Evolutionary conservation across 2,329 filamentous ascomycete genomes (phyloP).

Genomic region (Talaromyces piceae): DNA sequence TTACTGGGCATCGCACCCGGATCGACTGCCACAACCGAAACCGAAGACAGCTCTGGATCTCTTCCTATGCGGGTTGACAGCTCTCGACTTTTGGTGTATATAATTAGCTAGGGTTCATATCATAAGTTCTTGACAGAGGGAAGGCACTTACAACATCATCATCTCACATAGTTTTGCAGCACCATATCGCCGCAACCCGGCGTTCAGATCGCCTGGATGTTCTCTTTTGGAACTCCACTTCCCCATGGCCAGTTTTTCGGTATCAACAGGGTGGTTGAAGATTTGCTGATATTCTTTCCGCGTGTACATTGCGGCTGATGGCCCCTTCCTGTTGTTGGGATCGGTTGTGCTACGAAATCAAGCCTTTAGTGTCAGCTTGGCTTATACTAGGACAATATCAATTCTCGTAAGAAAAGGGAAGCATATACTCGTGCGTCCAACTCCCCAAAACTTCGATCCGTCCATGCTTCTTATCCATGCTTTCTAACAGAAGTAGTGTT

Average conservation of each 20-base stretch:
- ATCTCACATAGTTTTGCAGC: constrained; percentile 34
- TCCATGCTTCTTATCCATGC: constrained; percentile 16
- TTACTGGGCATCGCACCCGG: constrained; percentile 33
- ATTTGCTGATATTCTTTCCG: not conserved
- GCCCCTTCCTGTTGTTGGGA: not conserved
- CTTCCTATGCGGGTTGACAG: constrained; percentile 30
- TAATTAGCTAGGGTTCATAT: not conserved
- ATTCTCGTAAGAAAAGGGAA: not conserved
- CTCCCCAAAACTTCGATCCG: constrained; percentile 16
- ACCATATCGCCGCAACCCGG: constrained; percentile 31
- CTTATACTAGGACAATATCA: not conserved
- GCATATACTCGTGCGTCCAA: constrained; percentile 13
- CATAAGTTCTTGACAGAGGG: not conserved
- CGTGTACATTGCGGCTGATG: not conserved
- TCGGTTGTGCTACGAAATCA: not conserved
- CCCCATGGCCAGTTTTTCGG: constrained; percentile 7
- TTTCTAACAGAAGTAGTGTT: constrained; percentile 17
- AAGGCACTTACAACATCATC: constrained; percentile 25
- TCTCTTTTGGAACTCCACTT: constrained; percentile 14
- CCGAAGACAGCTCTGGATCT: constrained; percentile 20
- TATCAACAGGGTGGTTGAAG: not conserved
- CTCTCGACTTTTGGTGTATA: constrained; percentile 16
- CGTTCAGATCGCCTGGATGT: constrained; percentile 17
- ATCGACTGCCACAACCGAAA: constrained; percentile 33
- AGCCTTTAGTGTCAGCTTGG: not conserved